phyloP scores from a whole-genome alignment of 2,329 filamentous ascomycete species.

The Calonectria fujianensis region DNA sequence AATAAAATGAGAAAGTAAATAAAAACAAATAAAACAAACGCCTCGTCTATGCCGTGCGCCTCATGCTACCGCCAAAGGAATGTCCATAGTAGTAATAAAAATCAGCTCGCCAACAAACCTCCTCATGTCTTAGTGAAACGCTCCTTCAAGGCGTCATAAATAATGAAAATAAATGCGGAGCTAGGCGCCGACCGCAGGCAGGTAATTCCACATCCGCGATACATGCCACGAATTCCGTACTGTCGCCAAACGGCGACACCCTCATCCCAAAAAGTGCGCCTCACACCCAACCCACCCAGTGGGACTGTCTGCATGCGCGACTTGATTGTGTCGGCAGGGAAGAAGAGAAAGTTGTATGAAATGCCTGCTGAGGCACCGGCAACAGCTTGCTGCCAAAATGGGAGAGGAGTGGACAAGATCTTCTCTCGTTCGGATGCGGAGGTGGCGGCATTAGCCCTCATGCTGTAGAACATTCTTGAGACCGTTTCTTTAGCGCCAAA shows the following conservation, averaged over 20 bases:
- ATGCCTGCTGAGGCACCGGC: conserved; percentile 93
- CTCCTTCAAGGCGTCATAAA: conserved; percentile 90
- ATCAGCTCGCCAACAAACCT: not conserved
- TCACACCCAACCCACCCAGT: conserved; percentile 72
- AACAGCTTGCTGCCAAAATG: conserved; percentile 89
- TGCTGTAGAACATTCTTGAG: conserved; percentile 80
- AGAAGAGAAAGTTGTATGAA: conserved; percentile 97
- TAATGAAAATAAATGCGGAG: conserved; percentile 98
- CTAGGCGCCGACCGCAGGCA: conserved; percentile 91
- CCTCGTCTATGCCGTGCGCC: conserved; percentile 47
- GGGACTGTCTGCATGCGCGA: conserved; percentile 96
- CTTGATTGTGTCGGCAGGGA: conserved; percentile 97
- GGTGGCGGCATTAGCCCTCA: conserved; percentile 67
- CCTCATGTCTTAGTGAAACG: conserved; percentile 71
- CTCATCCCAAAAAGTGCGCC: conserved; percentile 83
- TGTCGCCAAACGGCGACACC: conserved; percentile 85
- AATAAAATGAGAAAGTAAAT: conserved; percentile 20
- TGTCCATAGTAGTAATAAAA: conserved; percentile 30
- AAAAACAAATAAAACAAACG: conserved; percentile 43
- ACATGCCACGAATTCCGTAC: conserved; percentile 88
- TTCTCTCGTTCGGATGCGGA: conserved; percentile 64
- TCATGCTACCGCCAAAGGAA: conserved; percentile 29
- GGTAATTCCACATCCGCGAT: conserved; percentile 96
- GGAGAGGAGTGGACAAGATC: conserved; percentile 74
- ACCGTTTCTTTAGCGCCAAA: conserved; percentile 93